Evolutionary conservation across 1,284 basidiomycete species (phyloP).

Genomic region (Gastroboletus turbinatus): DNA sequence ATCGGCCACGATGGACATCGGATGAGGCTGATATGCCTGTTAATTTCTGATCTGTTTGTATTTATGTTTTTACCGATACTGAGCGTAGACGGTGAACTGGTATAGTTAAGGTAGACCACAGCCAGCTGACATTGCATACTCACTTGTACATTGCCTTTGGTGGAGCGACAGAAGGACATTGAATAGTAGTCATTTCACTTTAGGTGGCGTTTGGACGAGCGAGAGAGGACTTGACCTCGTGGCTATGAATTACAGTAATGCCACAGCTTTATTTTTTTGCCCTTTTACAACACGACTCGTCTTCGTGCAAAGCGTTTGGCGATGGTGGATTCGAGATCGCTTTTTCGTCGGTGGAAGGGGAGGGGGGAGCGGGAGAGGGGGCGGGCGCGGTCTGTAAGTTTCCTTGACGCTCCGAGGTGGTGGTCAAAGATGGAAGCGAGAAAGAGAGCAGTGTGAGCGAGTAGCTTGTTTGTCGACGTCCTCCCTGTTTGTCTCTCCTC

Average conservation of each 20-base stretch:
- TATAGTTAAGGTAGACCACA: neutral
- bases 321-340: neutral
- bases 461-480: constrained; percentile 20
- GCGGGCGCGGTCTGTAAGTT: neutral
- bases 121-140: too few species aligned
- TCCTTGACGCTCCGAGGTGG: neutral
- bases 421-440: constrained; percentile 20
- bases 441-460: constrained; percentile 1
- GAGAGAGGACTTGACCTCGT: neutral
- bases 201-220: neutral
- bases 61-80: neutral
- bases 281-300: neutral
- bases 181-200: neutral
- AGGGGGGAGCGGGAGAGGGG: neutral
- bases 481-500: constrained; percentile 27
- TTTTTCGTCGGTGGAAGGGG: neutral
- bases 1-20: neutral
- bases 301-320: neutral
- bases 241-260: neutral
- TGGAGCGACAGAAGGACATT: neutral
- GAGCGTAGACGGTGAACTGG: neutral
- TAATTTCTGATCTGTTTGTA: neutral
- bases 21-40: neutral
- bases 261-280: neutral
- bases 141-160: neutral